Evolutionary conservation across 306 rosid genomes (phyloP).

Genomic region (Abrus pulchellus): DNA sequence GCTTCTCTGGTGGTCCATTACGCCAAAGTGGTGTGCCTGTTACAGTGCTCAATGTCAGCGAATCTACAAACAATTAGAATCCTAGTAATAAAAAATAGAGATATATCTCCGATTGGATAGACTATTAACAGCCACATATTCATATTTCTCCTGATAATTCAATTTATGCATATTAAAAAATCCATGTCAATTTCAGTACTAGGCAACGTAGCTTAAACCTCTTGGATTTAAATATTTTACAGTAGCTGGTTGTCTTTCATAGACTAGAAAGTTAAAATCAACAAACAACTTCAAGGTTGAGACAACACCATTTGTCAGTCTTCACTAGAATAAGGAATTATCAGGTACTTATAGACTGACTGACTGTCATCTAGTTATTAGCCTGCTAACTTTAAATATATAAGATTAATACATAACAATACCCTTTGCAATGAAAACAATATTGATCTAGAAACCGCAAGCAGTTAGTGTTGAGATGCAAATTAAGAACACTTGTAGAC

Average conservation of each 20-base stretch:
- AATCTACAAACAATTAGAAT: slow-evolving; percentile 35
- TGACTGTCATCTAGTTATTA: slow-evolving; percentile 3
- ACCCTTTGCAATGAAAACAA: slow-evolving; percentile 28
- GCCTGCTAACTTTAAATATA: slow-evolving; percentile 15
- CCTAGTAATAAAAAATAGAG: slow-evolving; percentile 24
- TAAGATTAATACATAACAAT: slow-evolving; percentile 33
- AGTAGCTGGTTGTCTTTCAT: slow-evolving; percentile 1
- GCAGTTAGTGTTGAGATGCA: slow-evolving; percentile 15
- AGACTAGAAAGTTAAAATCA: slow-evolving; percentile 38
- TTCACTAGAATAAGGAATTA: slow-evolving; percentile 17
- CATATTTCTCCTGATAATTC: slow-evolving; percentile 30
- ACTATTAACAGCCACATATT: slow-evolving; percentile 25
- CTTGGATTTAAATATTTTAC: slow-evolving; percentile 13
- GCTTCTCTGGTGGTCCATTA: slow-evolving; percentile 98
- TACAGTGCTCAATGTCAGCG: slow-evolving; percentile 57
- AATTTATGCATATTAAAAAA: slow-evolving; percentile 35
- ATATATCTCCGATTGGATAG: slow-evolving; percentile 36
- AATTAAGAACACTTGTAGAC: slow-evolving; percentile 32
- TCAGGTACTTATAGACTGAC: slow-evolving; percentile 16
- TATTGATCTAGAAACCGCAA: slow-evolving; percentile 27
- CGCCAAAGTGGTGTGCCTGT: slow-evolving; percentile 99
- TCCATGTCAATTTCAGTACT: slow-evolving; percentile 18
- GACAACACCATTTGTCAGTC: slow-evolving; percentile 19
- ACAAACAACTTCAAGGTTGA: slow-evolving; percentile 25
- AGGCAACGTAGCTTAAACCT: slow-evolving; percentile 31